A percentile compares a stretch with the other conserved stretches of the same genome.
phyloP scores from a whole-genome alignment of 1,284 basidiomycete species.

The Microbotryomycetes sp. region DNA sequence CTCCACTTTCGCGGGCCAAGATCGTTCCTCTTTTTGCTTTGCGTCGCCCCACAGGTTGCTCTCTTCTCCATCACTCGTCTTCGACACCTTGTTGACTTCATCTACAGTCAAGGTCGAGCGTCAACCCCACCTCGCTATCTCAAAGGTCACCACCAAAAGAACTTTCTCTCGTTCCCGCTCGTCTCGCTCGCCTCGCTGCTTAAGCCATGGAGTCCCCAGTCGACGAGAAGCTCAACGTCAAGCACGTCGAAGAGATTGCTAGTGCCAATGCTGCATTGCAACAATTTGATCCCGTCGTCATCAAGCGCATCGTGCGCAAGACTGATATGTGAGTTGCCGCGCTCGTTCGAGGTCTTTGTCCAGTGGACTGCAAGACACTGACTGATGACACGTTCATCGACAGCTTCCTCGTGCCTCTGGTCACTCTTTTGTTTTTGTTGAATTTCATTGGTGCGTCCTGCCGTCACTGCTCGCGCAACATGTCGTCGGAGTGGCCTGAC shows the following conservation, averaged over 20 bases:
- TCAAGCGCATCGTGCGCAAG: neutral
- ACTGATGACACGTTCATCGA: neutral
- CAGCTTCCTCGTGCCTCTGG: neutral
- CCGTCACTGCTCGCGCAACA: neutral
- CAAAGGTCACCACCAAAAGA: too few relatives aligned
- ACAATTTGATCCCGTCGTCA: neutral
- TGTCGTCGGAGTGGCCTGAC: neutral
- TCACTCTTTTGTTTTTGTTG: constrained; percentile 26
- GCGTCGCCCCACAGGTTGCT: too few relatives aligned
- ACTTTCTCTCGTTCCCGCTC: too few relatives aligned
- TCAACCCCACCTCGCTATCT: too few relatives aligned
- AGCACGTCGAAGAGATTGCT: neutral
- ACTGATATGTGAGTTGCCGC: neutral
- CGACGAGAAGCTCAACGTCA: neutral
- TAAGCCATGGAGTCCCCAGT: neutral
- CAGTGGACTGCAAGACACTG: neutral
- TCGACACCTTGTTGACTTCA: too few relatives aligned
- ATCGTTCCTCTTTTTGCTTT: too few relatives aligned
- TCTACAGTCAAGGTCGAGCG: too few relatives aligned
- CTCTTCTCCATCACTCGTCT: too few relatives aligned
- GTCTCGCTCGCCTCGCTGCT: neutral
- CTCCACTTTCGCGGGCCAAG: too few relatives aligned
- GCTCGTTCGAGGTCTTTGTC: neutral
- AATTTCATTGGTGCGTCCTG: constrained; percentile 22
- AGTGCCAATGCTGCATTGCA: neutral